A percentile compares a stretch with the other conserved stretches of the same genome.
These are phyloP conservation scores for Trypanosoma caninum DNA, from an alignment of 208 protist species.

Conservation along the genomic window DNA sequence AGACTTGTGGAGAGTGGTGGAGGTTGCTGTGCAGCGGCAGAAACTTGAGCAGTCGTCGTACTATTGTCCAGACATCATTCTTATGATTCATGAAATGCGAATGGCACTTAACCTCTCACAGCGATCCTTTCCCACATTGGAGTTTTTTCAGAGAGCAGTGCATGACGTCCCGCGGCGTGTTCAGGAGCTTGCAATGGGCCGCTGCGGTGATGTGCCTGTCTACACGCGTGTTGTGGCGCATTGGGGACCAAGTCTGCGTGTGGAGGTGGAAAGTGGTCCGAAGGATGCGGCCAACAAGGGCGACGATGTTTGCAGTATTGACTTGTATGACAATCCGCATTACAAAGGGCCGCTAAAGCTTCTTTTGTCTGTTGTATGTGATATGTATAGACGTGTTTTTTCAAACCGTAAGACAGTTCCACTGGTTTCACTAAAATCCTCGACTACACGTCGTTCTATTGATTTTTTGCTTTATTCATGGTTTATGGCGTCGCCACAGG, in stretches of 20 bases:
- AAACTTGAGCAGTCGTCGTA: conserved; percentile 17
- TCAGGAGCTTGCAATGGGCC: conserved; percentile 27
- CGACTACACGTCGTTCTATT: conserved; percentile 22
- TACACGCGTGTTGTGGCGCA: conserved; percentile 38
- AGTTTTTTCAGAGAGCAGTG: conserved; percentile 50
- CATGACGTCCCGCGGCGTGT: conserved; percentile 47
- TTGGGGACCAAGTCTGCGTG: conserved; percentile 32
- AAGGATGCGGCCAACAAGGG: not conserved
- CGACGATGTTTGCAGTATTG: not conserved
- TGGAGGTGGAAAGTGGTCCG: conserved; percentile 35
- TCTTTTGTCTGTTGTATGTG: conserved; percentile 27
- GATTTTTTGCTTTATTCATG: conserved; percentile 70
- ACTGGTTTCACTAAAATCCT: conserved; percentile 26
- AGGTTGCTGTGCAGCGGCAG: not conserved
- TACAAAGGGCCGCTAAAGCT: conserved; percentile 27
- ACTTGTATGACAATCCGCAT: not conserved
- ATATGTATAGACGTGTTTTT: conserved; percentile 33
- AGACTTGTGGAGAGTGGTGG: not conserved
- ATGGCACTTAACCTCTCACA: conserved; percentile 26
- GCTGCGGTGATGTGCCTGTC: conserved; percentile 51
- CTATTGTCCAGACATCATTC: conserved; percentile 41
- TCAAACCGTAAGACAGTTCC: conserved; percentile 8
- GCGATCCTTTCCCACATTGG: conserved; percentile 39
- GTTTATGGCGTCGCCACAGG: conserved; percentile 55
- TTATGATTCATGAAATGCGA: conserved; percentile 51